Evolutionary conservation across 768 basidiomycete genomes (phyloP).

Genomic region (Suillus lakei): DNA sequence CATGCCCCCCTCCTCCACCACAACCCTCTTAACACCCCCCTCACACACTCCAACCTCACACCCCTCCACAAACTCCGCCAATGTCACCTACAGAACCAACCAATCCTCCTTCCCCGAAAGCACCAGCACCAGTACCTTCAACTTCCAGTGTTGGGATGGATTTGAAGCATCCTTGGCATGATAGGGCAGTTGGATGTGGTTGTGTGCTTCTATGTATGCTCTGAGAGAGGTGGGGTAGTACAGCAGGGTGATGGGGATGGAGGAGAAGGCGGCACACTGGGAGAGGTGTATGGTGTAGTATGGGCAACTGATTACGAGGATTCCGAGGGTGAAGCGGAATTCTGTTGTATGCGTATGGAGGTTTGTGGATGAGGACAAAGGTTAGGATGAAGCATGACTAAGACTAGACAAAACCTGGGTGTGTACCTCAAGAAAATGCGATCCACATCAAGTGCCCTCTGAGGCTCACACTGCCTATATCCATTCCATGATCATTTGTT

Average conservation of each 20-base stretch:
- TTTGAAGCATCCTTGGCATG: slow-evolving; percentile 44
- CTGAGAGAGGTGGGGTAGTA: slow-evolving; percentile 61
- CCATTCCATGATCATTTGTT: slow-evolving; percentile 68
- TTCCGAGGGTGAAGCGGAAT: slow-evolving; percentile 47
- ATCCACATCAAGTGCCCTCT: slow-evolving; percentile 90
- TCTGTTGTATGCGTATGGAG: slow-evolving; percentile 38
- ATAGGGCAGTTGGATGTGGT: slow-evolving; percentile 52
- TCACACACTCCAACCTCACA: slow-evolving; percentile 57
- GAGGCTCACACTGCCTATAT: slow-evolving; percentile 77
- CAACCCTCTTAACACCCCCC: slow-evolving; percentile 59
- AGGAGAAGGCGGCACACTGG: slow-evolving; percentile 51
- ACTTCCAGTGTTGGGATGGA: no score
- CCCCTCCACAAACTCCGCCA: slow-evolving; percentile 56
- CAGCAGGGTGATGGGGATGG: slow-evolving; percentile 52
- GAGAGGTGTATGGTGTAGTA: slow-evolving; percentile 63
- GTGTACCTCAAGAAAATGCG: slow-evolving; percentile 51
- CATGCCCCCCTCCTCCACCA: slow-evolving; percentile 66
- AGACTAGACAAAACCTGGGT: no score
- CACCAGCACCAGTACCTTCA: no score
- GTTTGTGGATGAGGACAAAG: background rate
- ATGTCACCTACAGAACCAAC: slow-evolving; percentile 69
- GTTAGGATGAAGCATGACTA: background rate
- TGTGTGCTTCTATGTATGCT: slow-evolving; percentile 47
- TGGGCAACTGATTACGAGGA: slow-evolving; percentile 72
- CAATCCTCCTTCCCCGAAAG: slow-evolving; percentile 68